phyloP scores from a whole-genome alignment of 805 yeast species.

The Myxozyma neglecta region DNA sequence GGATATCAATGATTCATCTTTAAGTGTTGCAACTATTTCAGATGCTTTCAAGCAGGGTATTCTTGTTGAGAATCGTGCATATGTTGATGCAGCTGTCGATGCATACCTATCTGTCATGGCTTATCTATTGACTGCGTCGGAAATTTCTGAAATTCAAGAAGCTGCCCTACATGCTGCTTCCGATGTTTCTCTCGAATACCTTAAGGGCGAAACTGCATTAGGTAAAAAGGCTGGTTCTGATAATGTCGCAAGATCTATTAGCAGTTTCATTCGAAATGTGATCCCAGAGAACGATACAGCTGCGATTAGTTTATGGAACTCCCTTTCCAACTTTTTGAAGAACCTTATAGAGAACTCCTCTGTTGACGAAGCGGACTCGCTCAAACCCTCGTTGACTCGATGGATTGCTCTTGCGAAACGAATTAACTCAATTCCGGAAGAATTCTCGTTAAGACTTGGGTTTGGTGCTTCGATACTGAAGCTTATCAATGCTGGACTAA shows the following conservation, averaged over 20 bases:
- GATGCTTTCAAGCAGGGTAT: slow-evolving; percentile 14
- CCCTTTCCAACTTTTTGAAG: neutral
- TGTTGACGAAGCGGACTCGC: neutral
- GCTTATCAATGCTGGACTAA: neutral
- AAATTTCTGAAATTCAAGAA: slow-evolving; percentile 3
- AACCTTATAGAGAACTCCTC: neutral
- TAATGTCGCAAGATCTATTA: slow-evolving; percentile 7
- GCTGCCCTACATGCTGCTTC: slow-evolving; percentile 2
- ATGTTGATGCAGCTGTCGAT: slow-evolving; percentile 16
- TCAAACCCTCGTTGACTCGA: neutral
- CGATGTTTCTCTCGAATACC: slow-evolving; percentile 1
- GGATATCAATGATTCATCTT: slow-evolving; percentile 2
- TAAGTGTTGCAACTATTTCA: neutral
- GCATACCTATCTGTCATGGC: slow-evolving; percentile 25
- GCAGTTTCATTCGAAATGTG: slow-evolving; percentile 10
- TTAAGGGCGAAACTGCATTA: neutral
- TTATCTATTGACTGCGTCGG: slow-evolving; percentile 17
- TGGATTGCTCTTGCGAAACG: slow-evolving; percentile 14
- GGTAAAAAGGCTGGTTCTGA: slow-evolving; percentile 22
- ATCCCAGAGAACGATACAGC: slow-evolving; percentile 12
- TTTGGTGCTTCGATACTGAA: slow-evolving; percentile 1
- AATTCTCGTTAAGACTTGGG: slow-evolving; percentile 1
- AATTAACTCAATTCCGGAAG: slow-evolving; percentile 9
- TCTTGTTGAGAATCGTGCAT: slow-evolving; percentile 11
- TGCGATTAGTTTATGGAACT: slow-evolving; percentile 18